Percentiles rank a stretch among this genome's conserved stretches.
Evolutionary conservation across 2,329 filamentous ascomycete genomes (phyloP).

Genomic region (Fusarium sp.): DNA sequence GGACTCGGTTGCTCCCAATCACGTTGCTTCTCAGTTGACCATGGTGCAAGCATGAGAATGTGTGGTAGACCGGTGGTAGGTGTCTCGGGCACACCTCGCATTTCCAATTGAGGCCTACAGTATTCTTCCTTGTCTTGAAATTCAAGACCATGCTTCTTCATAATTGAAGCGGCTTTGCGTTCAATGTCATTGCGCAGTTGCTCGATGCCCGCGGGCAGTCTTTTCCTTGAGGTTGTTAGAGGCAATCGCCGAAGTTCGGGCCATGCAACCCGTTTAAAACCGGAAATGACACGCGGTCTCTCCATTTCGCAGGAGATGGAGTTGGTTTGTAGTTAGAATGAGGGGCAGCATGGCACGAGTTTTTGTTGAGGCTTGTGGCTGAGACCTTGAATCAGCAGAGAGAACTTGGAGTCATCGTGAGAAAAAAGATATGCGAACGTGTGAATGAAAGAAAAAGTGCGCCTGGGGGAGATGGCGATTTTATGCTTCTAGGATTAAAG

Average conservation of each 20-base stretch:
- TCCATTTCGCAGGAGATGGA: background rate
- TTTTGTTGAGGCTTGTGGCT: background rate
- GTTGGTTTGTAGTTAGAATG: background rate
- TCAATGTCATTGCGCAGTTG: accelerated
- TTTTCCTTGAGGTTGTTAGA: accelerated
- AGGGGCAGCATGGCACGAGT: background rate
- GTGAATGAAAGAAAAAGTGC: background rate
- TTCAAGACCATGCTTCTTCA: background rate
- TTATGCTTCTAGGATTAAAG: background rate
- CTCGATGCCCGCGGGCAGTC: accelerated
- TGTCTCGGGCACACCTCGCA: background rate
- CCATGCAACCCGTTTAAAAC: background rate
- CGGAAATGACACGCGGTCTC: accelerated
- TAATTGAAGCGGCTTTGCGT: background rate
- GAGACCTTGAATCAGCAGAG: background rate
- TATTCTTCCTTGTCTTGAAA: background rate
- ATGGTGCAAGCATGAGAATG: background rate
- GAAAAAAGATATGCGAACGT: background rate
- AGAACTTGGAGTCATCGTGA: accelerated
- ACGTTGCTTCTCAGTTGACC: background rate
- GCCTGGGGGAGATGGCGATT: background rate
- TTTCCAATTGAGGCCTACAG: accelerated
- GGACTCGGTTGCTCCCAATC: background rate
- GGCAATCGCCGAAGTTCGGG: background rate
- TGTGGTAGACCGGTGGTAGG: background rate